These are phyloP conservation scores for Collybia sordida DNA, from an alignment of 768 basidiomycete species.

Conservation along the genomic window DNA sequence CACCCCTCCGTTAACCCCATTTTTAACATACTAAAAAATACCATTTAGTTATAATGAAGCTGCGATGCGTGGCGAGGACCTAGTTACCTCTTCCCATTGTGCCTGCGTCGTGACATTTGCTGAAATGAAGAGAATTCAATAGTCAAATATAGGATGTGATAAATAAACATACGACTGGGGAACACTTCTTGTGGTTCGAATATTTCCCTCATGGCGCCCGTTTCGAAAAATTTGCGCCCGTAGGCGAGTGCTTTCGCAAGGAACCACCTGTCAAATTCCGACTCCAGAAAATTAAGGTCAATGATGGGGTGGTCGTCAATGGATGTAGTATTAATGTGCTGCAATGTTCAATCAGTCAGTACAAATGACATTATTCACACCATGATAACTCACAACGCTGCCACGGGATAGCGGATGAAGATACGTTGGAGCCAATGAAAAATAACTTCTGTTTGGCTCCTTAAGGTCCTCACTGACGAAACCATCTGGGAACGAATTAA, in stretches of 20 bases:
- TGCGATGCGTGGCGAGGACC: not conserved
- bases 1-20: constrained; percentile 24
- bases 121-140: constrained; percentile 2
- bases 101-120: constrained; percentile 18
- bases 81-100: constrained; percentile 20
- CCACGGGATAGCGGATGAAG: constrained; percentile 49
- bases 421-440: constrained; percentile 32
- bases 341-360: not conserved
- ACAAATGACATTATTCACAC: not conserved
- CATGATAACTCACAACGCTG: constrained; percentile 22
- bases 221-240: constrained; percentile 29
- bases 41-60: not conserved
- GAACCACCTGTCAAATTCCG: constrained; percentile 32
- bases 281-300: constrained; percentile 26
- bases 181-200: constrained; percentile 27
- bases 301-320: constrained; percentile 27
- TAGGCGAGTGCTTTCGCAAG: constrained; percentile 29
- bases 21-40: constrained; percentile 18
- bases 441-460: constrained; percentile 28
- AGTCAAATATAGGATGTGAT: not conserved
- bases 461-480: constrained; percentile 19
- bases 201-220: constrained; percentile 25
- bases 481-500: constrained; percentile 25
- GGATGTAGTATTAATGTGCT: constrained; percentile 23
- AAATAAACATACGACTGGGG: constrained; percentile 20